Percentiles rank a stretch among this genome's conserved stretches.
Conservation (phyloP, 441 rosid species). For the Adansonia madagascariensis region DNA sequence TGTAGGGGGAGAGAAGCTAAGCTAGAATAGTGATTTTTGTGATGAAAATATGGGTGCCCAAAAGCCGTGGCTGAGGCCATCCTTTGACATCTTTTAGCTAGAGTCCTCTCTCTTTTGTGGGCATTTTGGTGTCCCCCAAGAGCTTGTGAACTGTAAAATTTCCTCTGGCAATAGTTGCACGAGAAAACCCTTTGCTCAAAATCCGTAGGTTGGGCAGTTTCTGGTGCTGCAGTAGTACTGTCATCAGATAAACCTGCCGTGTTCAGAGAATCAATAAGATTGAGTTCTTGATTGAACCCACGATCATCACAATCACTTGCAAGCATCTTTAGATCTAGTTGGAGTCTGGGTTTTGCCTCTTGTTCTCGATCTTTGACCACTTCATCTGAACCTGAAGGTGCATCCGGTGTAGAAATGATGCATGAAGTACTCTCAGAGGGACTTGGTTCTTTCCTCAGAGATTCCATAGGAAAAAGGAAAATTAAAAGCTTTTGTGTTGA, state of each 20-base stretch:
- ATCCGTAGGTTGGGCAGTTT: slow-evolving; percentile 31
- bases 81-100: slow-evolving; percentile 71
- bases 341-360: slow-evolving; percentile 26
- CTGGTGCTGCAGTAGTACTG: slow-evolving; percentile 24
- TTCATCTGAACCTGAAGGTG: slow-evolving; percentile 19
- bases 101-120: slow-evolving; percentile 77
- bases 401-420: slow-evolving; percentile 39
- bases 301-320: slow-evolving; percentile 32
- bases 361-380: slow-evolving; percentile 33
- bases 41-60: slow-evolving; percentile 51
- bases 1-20: too few relatives aligned
- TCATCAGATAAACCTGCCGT: slow-evolving; percentile 31
- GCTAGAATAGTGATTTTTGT: neutral
- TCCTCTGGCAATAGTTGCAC: slow-evolving; percentile 82
- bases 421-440: slow-evolving; percentile 38
- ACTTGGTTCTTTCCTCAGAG: slow-evolving; percentile 38
- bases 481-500: slow-evolving; percentile 14
- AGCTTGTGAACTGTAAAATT: slow-evolving; percentile 85
- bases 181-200: slow-evolving; percentile 65
- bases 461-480: slow-evolving; percentile 37
- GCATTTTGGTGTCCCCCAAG: slow-evolving; percentile 95
- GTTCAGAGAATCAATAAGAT: slow-evolving; percentile 60
- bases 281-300: slow-evolving; percentile 58
- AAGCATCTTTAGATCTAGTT: slow-evolving; percentile 43
- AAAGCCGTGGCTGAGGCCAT: slow-evolving; percentile 43